Conservation (phyloP, 2,329 filamentous ascomycete species). For the Penicillium sp. region DNA sequence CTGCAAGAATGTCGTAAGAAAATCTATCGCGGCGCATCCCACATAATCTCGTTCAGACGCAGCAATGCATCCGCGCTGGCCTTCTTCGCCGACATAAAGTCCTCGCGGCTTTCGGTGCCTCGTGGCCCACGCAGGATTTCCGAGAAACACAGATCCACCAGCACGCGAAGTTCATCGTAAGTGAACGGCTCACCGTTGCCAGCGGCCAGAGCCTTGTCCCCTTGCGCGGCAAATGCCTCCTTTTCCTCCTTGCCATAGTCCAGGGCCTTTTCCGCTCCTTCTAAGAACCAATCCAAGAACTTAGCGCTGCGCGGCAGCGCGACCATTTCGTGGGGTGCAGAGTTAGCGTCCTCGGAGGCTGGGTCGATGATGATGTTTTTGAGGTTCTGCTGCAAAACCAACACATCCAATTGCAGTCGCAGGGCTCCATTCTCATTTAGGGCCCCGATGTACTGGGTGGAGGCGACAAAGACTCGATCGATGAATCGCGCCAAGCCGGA, state of each 20-base stretch:
- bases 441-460: slow-evolving; percentile 63
- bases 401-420: slow-evolving; percentile 88
- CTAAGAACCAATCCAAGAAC: slow-evolving; percentile 46
- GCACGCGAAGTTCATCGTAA: slow-evolving; percentile 43
- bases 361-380: slow-evolving; percentile 68
- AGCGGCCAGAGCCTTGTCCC: slow-evolving; percentile 30
- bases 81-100: slow-evolving; percentile 44
- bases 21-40: slow-evolving; percentile 37
- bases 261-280: slow-evolving; percentile 42
- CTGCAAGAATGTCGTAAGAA: background rate
- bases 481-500: slow-evolving; percentile 70
- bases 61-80: slow-evolving; percentile 42
- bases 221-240: slow-evolving; percentile 34
- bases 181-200: slow-evolving; percentile 41
- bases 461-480: slow-evolving; percentile 70
- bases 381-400: slow-evolving; percentile 92
- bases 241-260: slow-evolving; percentile 44
- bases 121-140: slow-evolving; percentile 40
- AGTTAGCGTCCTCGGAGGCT: slow-evolving; percentile 5
- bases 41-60: slow-evolving; percentile 45
- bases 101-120: slow-evolving; percentile 41
- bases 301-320: slow-evolving; percentile 42
- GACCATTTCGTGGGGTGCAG: slow-evolving; percentile 30
- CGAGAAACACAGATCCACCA: slow-evolving; percentile 45
- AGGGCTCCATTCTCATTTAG: slow-evolving; percentile 80